Evolutionary conservation across 345 rosid genomes (phyloP).

Genomic region (Salix koriyanagi): DNA sequence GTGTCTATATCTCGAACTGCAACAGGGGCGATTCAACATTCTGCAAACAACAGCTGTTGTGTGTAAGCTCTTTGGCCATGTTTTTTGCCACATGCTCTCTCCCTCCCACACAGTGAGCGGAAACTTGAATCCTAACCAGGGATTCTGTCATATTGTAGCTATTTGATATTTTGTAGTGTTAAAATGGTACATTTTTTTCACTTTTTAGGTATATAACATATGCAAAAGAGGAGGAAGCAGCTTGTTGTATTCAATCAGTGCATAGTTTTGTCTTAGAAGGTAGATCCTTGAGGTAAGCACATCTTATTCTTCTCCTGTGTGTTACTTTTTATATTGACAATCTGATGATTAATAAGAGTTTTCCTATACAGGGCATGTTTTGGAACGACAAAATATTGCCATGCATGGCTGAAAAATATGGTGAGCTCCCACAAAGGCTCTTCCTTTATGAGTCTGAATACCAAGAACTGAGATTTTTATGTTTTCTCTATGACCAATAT

Average conservation of each 20-base stretch:
- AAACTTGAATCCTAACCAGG: neutral
- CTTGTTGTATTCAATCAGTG: slow-evolving; percentile 84
- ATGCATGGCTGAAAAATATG: slow-evolving; percentile 92
- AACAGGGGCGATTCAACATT: slow-evolving; percentile 73
- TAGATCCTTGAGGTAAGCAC: slow-evolving; percentile 57
- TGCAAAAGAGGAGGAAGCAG: slow-evolving; percentile 77
- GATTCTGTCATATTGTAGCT: neutral
- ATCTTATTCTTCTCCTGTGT: neutral
- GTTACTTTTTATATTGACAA: neutral
- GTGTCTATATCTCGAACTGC: slow-evolving; percentile 84
- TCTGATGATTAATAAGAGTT: slow-evolving; percentile 18
- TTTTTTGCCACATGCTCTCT: neutral
- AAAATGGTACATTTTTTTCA: neutral
- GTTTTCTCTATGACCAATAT: neutral
- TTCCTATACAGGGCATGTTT: slow-evolving; percentile 68
- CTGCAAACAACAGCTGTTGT: slow-evolving; percentile 84
- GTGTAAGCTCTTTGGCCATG: slow-evolving; percentile 48
- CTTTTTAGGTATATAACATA: slow-evolving; percentile 71
- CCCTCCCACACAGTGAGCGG: neutral
- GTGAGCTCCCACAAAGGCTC: slow-evolving; percentile 27
- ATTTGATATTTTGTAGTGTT: neutral
- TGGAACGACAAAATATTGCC: slow-evolving; percentile 95
- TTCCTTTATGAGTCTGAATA: neutral
- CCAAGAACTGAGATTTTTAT: neutral
- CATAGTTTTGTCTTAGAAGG: slow-evolving; percentile 87